Base-by-base conservation (phyloP, 352 stramenopile species). In the Phytophthora megakarya region DNA sequence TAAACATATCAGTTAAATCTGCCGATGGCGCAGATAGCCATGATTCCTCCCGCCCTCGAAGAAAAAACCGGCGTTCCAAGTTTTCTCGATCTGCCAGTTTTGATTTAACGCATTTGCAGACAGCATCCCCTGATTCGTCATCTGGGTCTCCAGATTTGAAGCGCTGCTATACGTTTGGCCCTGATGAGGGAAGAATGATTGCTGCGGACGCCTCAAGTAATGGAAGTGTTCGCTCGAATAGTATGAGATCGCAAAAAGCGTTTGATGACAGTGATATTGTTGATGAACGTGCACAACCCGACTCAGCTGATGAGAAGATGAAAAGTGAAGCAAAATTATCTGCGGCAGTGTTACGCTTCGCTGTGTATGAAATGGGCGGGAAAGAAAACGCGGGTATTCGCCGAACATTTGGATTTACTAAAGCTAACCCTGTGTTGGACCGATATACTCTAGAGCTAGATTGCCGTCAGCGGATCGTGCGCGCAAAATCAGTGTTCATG, bases 251-350 rank as follows among this genome's bases (percentile, higher is more conserved):
- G 4, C 78, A 79, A 40, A 89, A 89, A 37, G 86, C 77, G 11
- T 93, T 93, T 68, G 84, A 93, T 62, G 84, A 93, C 60, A 93
- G 81, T 50, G 84, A 93, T 50, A 93, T 93, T 42, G 81, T 93
- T 22, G 81, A 91, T 59, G 67, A 68, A 35, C 73, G 73, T 50
- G 66, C 54, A 22, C 40, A 71, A 9, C 56, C 68, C 28, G 65
- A 68, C 16, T 76, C 73, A 21, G 43, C 53, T 1, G 66, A 73
- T 12, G 61, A 67, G 16, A 61, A 67, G 15, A 60, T 73, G 43
- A 73, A 68, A 39, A 75, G 50, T 23, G 59, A 80, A 50, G 63
- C 70, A 22, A 74, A 79, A 21, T 58, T 89, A 6, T 78, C 80
- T n/a, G 78, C 81, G 15, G 80, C 84, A 25, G 84, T 92, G 53